A percentile compares a stretch with the other conserved stretches of the same genome.
Evolutionary conservation across 1,284 basidiomycete species (phyloP).

Genomic region (Rhodotorula sp.): DNA sequence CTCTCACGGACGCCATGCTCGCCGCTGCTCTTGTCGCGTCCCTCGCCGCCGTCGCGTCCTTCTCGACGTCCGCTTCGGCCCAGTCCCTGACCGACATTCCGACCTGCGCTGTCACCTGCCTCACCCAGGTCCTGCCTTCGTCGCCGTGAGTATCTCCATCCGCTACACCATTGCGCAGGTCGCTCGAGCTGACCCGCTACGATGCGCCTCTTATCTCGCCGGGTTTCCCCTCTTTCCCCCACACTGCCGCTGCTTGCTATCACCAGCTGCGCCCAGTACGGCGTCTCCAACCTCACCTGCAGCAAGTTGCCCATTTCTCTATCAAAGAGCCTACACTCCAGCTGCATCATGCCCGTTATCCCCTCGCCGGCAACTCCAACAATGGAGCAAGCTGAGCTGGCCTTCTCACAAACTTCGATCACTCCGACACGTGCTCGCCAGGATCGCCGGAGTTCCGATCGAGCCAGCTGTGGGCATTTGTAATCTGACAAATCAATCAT

Average conservation of each 20-base stretch:
- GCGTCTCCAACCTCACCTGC: conserved; percentile 21
- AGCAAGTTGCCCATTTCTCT: background rate
- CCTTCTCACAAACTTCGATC: too few relatives aligned
- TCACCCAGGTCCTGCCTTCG: conserved; percentile 1
- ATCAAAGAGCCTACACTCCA: background rate
- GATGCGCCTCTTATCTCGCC: too few relatives aligned
- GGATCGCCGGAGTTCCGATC: too few relatives aligned
- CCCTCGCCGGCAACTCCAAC: too few relatives aligned
- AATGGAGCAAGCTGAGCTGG: too few relatives aligned
- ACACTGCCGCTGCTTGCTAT: background rate
- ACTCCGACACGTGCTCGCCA: too few relatives aligned
- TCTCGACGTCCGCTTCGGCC: conserved; percentile 2
- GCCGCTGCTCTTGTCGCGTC: background rate
- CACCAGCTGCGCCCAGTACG: conserved; percentile 11
- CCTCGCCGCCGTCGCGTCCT: conserved; percentile 4
- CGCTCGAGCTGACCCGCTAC: background rate
- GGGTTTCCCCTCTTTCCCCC: background rate
- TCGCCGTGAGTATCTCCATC: conserved; percentile 6
- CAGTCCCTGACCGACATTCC: conserved; percentile 5
- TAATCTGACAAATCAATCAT: too few relatives aligned
- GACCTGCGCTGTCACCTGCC: conserved; percentile 20
- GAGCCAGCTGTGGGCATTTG: too few relatives aligned
- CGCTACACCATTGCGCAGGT: background rate
- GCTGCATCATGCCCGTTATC: too few relatives aligned
- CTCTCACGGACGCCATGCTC: background rate